Percentiles rank a stretch among this genome's conserved stretches.
These are phyloP conservation scores for Vitellaria paradoxa DNA, from an alignment of 179 eudicot genomes.

Conservation along the genomic window DNA sequence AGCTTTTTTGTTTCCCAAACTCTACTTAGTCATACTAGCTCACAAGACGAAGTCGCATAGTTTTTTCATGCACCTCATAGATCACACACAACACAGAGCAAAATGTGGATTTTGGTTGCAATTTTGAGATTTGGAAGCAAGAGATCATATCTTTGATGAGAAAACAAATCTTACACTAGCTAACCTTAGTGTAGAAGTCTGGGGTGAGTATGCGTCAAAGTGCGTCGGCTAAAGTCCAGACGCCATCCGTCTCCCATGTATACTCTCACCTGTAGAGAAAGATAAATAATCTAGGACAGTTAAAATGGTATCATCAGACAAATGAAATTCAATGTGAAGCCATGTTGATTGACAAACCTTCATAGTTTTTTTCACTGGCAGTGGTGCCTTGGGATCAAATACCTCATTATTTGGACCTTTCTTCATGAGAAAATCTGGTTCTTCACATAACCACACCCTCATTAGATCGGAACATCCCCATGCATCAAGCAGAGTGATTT, in stretches of 20 bases:
- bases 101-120: not conserved
- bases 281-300: not conserved
- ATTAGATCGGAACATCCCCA: constrained; percentile 64
- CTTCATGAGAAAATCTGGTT: constrained; percentile 55
- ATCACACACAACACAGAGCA: not conserved
- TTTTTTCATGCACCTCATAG: not conserved
- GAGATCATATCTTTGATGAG: not conserved
- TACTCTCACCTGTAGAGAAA: constrained; percentile 38
- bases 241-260: constrained; percentile 74
- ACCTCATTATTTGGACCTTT: constrained; percentile 42
- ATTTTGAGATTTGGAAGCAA: constrained; percentile 5
- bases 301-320: not conserved
- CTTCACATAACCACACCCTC: constrained; percentile 27
- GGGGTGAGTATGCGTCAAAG: constrained; percentile 66
- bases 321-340: constrained; percentile 7
- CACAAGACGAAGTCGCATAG: not conserved
- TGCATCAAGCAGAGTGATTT: constrained; percentile 59
- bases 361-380: constrained; percentile 43
- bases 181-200: constrained; percentile 58
- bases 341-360: constrained; percentile 27
- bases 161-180: not conserved
- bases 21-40: not conserved
- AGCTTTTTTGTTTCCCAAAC: no score
- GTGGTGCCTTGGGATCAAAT: constrained; percentile 38
- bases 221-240: constrained; percentile 57